These are phyloP conservation scores for Thalassiosira pacifica DNA, from an alignment of 352 stramenopile genomes.

Conservation along the genomic window DNA sequence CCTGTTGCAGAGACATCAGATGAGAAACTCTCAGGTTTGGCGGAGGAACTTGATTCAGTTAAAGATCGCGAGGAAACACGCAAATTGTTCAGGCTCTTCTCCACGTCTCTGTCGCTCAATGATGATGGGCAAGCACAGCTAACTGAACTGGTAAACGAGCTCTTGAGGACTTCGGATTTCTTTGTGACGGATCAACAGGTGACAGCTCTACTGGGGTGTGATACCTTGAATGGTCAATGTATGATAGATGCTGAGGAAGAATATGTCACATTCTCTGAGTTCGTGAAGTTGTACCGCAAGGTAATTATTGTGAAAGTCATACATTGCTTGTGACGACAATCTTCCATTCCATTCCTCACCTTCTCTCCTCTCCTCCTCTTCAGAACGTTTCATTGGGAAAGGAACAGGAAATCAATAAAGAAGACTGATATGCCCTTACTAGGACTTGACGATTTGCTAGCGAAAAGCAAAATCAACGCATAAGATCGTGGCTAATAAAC, in stretches of 20 bases:
- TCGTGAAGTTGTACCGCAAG: conserved; percentile 57
- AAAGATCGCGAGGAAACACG: conserved; percentile 52
- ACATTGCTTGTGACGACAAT: too few relatives aligned
- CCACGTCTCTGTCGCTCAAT: conserved; percentile 55
- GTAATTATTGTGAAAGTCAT: too few relatives aligned
- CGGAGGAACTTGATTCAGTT: conserved; percentile 50
- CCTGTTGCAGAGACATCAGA: conserved; percentile 24
- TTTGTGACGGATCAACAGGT: conserved; percentile 45
- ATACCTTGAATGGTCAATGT: conserved; percentile 33
- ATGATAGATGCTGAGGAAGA: conserved; percentile 35
- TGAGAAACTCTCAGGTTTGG: conserved; percentile 41
- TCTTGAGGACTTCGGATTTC: conserved; percentile 48
- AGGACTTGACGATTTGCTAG: too few relatives aligned
- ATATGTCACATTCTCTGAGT: conserved; percentile 61
- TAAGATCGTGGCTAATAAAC: too few relatives aligned
- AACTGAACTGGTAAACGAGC: conserved; percentile 57
- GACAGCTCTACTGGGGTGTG: conserved; percentile 49
- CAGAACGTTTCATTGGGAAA: too few relatives aligned
- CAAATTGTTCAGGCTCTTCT: conserved; percentile 59
- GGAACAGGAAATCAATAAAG: too few relatives aligned
- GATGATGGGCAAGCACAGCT: conserved; percentile 61
- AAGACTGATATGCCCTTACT: too few relatives aligned
- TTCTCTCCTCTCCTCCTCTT: too few relatives aligned
- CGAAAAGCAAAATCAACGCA: too few relatives aligned
- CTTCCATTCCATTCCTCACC: too few relatives aligned